phyloP scores from a whole-genome alignment of 768 basidiomycete species.

The Brasilioporus rufonigricans region DNA sequence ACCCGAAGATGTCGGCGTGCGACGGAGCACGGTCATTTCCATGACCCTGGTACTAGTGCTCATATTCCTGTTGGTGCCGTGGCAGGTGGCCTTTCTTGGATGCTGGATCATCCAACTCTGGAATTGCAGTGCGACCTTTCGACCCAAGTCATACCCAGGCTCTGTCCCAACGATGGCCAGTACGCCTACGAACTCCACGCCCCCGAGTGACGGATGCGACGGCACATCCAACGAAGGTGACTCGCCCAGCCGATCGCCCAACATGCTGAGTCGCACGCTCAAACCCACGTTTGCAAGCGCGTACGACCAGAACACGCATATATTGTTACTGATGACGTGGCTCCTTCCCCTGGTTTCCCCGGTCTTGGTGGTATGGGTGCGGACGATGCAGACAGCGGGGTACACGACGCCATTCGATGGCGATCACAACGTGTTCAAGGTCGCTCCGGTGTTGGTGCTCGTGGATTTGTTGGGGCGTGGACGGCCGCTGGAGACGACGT shows the following conservation, averaged over 20 bases:
- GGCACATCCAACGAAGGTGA: slow-evolving; percentile 9
- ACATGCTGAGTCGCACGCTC: background rate
- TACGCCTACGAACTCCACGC: slow-evolving; percentile 28
- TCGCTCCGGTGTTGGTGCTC: slow-evolving; percentile 61
- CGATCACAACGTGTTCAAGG: slow-evolving; percentile 70
- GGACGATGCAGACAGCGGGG: slow-evolving; percentile 79
- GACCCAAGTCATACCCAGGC: slow-evolving; percentile 17
- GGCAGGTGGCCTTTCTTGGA: slow-evolving; percentile 88
- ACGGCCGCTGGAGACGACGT: slow-evolving; percentile 40
- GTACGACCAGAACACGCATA: slow-evolving; percentile 52
- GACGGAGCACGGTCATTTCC: slow-evolving; percentile 52
- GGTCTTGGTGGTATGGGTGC: slow-evolving; percentile 84
- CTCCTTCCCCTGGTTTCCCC: slow-evolving; percentile 75
- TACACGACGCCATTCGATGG: slow-evolving; percentile 77
- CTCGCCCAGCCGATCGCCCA: background rate
- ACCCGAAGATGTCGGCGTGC: slow-evolving; percentile 38
- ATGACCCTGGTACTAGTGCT: slow-evolving; percentile 58
- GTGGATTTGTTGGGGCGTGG: slow-evolving; percentile 61
- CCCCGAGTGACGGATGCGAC: slow-evolving; percentile 6
- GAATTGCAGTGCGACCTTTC: slow-evolving; percentile 47
- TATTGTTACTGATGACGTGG: slow-evolving; percentile 77
- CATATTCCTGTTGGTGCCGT: slow-evolving; percentile 80
- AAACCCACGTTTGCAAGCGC: slow-evolving; percentile 24
- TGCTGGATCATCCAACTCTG: slow-evolving; percentile 78
- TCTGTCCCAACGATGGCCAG: slow-evolving; percentile 25